Conservation (phyloP, 495 filamentous ascomycete species). For the Trichoderma orchidacearum region DNA sequence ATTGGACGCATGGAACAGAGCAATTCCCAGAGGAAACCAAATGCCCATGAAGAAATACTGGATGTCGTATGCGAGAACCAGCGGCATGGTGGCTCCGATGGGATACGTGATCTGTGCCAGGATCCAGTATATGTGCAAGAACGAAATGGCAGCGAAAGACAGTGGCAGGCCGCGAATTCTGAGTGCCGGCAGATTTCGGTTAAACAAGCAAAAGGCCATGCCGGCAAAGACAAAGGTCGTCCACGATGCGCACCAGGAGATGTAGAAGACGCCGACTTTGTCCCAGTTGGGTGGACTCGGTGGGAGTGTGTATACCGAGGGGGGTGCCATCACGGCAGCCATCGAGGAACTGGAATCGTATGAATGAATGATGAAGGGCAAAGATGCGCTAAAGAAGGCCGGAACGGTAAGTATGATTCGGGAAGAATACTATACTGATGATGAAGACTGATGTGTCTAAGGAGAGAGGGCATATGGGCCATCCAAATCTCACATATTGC, state of each 20-base stretch:
- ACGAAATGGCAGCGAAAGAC: slow-evolving; percentile 34
- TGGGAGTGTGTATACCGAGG: slow-evolving; percentile 9
- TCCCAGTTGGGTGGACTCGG: slow-evolving; percentile 19
- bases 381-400: no score
- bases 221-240: slow-evolving; percentile 34
- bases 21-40: slow-evolving; percentile 48
- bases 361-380: not conserved
- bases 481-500: no score
- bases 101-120: slow-evolving; percentile 43
- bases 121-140: slow-evolving; percentile 46
- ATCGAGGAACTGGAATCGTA: not conserved
- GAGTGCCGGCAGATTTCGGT: slow-evolving; percentile 38
- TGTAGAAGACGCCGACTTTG: slow-evolving; percentile 27
- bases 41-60: slow-evolving; percentile 59
- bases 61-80: slow-evolving; percentile 40
- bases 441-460: no score
- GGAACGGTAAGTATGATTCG: no score
- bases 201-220: slow-evolving; percentile 30
- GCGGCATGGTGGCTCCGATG: slow-evolving; percentile 35
- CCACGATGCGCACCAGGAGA: slow-evolving; percentile 32
- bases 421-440: no score
- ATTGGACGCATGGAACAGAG: slow-evolving; percentile 50
- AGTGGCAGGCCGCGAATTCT: slow-evolving; percentile 43
- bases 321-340: not conserved
- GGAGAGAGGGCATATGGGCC: no score